Evolutionary conservation across 805 yeast species (phyloP).

Genomic region (Starmerella floris): DNA sequence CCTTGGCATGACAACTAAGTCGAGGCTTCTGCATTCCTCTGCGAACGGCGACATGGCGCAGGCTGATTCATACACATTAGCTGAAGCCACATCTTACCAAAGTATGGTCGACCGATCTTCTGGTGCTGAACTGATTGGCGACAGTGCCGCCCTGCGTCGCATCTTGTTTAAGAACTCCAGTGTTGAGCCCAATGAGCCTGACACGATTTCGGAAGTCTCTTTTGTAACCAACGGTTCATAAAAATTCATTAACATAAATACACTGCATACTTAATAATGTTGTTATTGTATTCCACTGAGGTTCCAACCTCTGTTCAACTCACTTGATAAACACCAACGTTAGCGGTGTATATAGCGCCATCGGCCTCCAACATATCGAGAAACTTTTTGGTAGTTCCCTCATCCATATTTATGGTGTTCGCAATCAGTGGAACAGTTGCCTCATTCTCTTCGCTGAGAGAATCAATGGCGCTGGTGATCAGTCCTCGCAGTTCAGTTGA

Average conservation of each 20-base stretch:
- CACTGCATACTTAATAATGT: too few relatives aligned
- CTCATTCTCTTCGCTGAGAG: slow-evolving; percentile 10
- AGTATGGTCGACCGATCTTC: slow-evolving; percentile 16
- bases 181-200: neutral
- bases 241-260: too few relatives aligned
- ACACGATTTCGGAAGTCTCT: too few relatives aligned
- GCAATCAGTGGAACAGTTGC: slow-evolving; percentile 12
- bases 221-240: too few relatives aligned
- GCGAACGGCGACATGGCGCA: slow-evolving; percentile 14
- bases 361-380: neutral
- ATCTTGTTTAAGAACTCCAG: neutral
- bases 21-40: slow-evolving; percentile 33
- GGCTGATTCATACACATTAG: slow-evolving; percentile 15
- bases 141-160: neutral
- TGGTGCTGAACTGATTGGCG: slow-evolving; percentile 19
- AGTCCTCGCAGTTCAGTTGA: slow-evolving; percentile 6
- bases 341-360: neutral
- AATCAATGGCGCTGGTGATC: slow-evolving; percentile 7
- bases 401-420: slow-evolving; percentile 8
- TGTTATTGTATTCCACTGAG: too few relatives aligned
- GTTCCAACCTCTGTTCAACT: neutral
- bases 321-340: neutral
- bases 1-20: slow-evolving; percentile 50
- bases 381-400: neutral
- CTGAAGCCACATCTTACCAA: slow-evolving; percentile 11